A percentile compares a stretch with the other conserved stretches of the same genome.
Evolutionary conservation across 768 basidiomycete species (phyloP).

Genomic region (Russula ochroleuca): DNA sequence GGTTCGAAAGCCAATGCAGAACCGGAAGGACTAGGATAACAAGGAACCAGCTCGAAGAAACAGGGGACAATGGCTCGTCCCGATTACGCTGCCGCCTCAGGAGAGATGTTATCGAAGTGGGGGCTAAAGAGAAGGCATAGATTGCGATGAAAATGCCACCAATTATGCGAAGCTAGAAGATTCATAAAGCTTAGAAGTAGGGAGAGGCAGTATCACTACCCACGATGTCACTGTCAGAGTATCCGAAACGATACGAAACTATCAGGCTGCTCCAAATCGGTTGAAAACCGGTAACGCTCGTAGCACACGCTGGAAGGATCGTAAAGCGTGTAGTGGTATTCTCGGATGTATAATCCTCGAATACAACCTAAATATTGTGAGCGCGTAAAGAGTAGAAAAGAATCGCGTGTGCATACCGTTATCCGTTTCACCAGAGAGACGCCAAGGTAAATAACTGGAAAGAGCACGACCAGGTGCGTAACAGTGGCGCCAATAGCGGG

Average conservation of each 20-base stretch:
- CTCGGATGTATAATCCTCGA: constrained; percentile 3
- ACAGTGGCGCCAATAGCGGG: constrained; percentile 54
- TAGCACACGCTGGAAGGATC: constrained; percentile 25
- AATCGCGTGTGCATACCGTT: constrained; percentile 35
- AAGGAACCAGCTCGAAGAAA: constrained; percentile 17
- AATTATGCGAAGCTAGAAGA: constrained; percentile 24
- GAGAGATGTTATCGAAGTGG: background rate
- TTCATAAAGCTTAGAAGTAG: background rate
- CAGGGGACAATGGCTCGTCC: background rate
- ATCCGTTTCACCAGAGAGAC: constrained; percentile 43
- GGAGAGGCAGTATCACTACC: constrained; percentile 9
- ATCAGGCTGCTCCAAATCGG: constrained; percentile 19
- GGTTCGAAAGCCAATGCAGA: constrained; percentile 35
- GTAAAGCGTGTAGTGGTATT: constrained; percentile 24
- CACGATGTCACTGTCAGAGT: constrained; percentile 27
- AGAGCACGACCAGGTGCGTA: constrained; percentile 54
- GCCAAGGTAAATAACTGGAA: constrained; percentile 52
- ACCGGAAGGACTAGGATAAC: constrained; percentile 38
- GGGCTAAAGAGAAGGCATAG: constrained; percentile 18
- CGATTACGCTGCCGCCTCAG: background rate
- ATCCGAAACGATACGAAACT: constrained; percentile 12
- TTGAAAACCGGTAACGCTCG: constrained; percentile 22
- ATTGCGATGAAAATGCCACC: constrained; percentile 23
- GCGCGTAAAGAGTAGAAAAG: background rate
- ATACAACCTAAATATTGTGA: constrained; percentile 19